Base-by-base conservation (phyloP, 306 rosid genomes). In the Inga oerstediana region DNA sequence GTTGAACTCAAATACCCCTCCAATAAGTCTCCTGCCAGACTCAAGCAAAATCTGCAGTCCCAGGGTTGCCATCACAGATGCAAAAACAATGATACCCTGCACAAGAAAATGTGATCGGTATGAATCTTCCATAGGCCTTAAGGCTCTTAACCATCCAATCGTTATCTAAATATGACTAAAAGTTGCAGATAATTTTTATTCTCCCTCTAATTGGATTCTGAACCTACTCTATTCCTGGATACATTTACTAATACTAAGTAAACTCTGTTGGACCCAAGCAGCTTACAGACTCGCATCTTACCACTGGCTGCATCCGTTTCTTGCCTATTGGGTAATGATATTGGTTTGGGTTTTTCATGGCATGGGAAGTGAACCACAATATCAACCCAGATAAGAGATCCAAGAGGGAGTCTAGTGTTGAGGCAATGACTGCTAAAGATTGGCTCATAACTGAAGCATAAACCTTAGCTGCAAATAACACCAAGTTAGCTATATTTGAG, bases 241-340 rank as follows among this genome's bases (percentile, higher is more conserved):
- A 67, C 73, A 66, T 54, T n/a, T 34, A 65, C 0, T 14, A 45
- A 45, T 22, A 65, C 0, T 13, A 45, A 46, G 76, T 24, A 45
- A 39, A 72, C 22, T 45, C 41, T 24, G n/a, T 52, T 76, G 34
- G 46, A 56, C 39, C 46, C 8, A 59, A 46, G 45, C 62, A 43
- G n/a, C 12, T 30, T 34, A 15, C 32, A 45, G 71, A 9, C 19
- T 19, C 65, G 72, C 37, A 70, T 10, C 83, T 84, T 89, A 92
- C 98, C 95, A 94, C 86, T 67, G 98, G 95, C 64, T 94, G 97
- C 98, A 94, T 92, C 65, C 93, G 97, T 49, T 87, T 89, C 93
- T 94, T 94, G 84, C 98, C 98, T 68, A 94, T 94, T 75, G 98
- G 98, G 76, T 94, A 94, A 84, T 82, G 85, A 82, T 24, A 92